phyloP scores from a whole-genome alignment of 129 eudicot species.

The Pulicaria dysenterica region DNA sequence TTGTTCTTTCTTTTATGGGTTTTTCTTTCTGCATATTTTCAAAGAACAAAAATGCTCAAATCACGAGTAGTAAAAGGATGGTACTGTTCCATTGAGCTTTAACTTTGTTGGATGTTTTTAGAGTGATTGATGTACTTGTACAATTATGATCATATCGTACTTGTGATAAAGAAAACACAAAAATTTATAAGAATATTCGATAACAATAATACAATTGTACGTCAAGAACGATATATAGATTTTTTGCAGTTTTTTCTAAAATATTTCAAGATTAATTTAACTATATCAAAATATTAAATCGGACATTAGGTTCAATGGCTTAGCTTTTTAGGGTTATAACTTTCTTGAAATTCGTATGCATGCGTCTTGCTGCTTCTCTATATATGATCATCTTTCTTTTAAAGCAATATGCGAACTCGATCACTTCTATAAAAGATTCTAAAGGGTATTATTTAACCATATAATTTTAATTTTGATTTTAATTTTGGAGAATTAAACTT shows the following conservation, averaged over 20 bases:
- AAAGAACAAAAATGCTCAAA: constrained; percentile 15
- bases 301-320: background rate
- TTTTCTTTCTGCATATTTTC: background rate
- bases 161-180: constrained; percentile 18
- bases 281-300: background rate
- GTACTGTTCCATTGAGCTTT: constrained; percentile 19
- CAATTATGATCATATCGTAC: constrained; percentile 10
- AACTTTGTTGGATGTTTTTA: constrained; percentile 19
- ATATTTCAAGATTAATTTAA: constrained; percentile 19
- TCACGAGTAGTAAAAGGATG: background rate
- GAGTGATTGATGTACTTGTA: constrained; percentile 35
- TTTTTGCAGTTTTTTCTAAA: background rate
- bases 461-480: constrained; percentile 4
- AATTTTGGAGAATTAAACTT: constrained; percentile 15
- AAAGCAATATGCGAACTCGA: constrained; percentile 32
- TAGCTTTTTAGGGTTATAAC: constrained; percentile 22
- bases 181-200: background rate
- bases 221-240: background rate
- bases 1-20: background rate
- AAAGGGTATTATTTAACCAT: constrained; percentile 25
- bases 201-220: background rate
- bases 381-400: constrained; percentile 20
- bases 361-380: constrained; percentile 41
- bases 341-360: constrained; percentile 52
- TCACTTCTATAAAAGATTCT: constrained; percentile 34